phyloP scores from a whole-genome alignment of 192 early-diverging fungal genomes.

The Irineochytrium annulatum region DNA sequence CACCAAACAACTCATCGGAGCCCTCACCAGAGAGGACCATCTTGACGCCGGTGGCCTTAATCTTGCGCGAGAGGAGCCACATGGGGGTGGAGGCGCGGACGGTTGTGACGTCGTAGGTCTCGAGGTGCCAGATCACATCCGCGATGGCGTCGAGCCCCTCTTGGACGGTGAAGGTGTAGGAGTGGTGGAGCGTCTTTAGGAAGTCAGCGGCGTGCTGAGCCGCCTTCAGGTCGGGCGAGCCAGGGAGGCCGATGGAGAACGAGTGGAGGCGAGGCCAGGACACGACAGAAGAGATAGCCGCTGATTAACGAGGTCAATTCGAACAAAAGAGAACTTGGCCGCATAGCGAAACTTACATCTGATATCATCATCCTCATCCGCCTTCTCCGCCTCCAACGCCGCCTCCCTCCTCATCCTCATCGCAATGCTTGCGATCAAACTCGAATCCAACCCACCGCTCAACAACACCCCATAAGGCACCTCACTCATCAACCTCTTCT shows the following conservation, averaged over 20 bases:
- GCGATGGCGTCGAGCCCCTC: conserved; percentile 93
- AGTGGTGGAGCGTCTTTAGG: conserved; percentile 90
- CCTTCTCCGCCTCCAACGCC: conserved; percentile 22
- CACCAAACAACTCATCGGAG: conserved; percentile 94
- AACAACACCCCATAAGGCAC: conserved; percentile 97
- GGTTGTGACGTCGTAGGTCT: conserved; percentile 99
- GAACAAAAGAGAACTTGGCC: neutral
- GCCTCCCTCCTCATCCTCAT: conserved; percentile 48
- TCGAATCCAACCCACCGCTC: conserved; percentile 91
- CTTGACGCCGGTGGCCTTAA: conserved; percentile 98
- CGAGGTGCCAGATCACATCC: conserved; percentile 95
- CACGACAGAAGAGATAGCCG: conserved; percentile 40
- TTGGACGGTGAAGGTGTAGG: conserved; percentile 92
- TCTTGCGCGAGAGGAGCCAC: conserved; percentile 96
- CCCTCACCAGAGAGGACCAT: conserved; percentile 99
- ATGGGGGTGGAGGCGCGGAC: conserved; percentile 98
- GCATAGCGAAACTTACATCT: conserved; percentile 32
- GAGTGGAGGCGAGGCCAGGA: conserved; percentile 93
- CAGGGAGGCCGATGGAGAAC: conserved; percentile 92
- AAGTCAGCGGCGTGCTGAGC: conserved; percentile 87
- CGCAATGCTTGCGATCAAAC: conserved; percentile 92
- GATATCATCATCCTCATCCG: conserved; percentile 61
- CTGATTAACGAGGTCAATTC: conserved; percentile 34
- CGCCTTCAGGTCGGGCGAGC: conserved; percentile 88
- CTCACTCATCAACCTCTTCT: conserved; percentile 96